Percentiles rank a stretch among this genome's conserved stretches.
phyloP scores from a whole-genome alignment of 2,329 filamentous ascomycete species.

The Penicillium palitans region DNA sequence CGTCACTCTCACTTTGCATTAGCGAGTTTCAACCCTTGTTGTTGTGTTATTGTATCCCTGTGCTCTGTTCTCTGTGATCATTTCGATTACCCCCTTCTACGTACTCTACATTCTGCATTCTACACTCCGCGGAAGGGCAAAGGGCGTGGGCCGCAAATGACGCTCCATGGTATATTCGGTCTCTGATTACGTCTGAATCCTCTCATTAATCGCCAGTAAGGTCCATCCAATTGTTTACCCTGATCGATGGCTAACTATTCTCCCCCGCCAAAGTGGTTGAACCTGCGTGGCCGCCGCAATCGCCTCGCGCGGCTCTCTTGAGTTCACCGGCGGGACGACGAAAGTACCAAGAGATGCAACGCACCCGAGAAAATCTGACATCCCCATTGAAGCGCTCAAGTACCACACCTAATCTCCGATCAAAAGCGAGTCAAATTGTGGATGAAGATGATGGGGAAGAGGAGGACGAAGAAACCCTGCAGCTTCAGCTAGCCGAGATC shows the following conservation, averaged over 20 bases:
- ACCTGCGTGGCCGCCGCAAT: conserved; percentile 62
- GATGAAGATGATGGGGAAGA: conserved; percentile 57
- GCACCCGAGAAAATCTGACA: conserved; percentile 66
- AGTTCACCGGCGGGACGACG: conserved; percentile 77
- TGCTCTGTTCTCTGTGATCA: background rate
- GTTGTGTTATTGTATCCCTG: conserved; percentile 8
- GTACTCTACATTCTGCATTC: background rate
- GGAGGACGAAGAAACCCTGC: conserved; percentile 87
- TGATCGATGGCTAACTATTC: conserved; percentile 9
- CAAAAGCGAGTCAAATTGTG: conserved; percentile 35
- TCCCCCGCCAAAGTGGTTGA: conserved; percentile 38
- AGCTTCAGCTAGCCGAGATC: conserved; percentile 83
- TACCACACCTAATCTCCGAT: conserved; percentile 44
- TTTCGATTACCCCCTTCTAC: background rate
- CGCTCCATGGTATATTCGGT: conserved; percentile 13
- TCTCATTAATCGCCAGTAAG: conserved; percentile 2
- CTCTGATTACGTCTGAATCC: conserved; percentile 11
- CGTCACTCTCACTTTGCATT: conserved; percentile 20
- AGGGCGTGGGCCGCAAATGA: conserved; percentile 22
- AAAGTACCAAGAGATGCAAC: conserved; percentile 67
- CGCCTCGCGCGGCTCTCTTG: conserved; percentile 62
- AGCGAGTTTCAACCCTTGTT: conserved; percentile 10
- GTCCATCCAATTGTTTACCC: background rate
- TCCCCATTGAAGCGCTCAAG: conserved; percentile 60
- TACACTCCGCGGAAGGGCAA: conserved; percentile 5